Conservation (phyloP, 768 basidiomycete species). For the Pleurotus giganteus region DNA sequence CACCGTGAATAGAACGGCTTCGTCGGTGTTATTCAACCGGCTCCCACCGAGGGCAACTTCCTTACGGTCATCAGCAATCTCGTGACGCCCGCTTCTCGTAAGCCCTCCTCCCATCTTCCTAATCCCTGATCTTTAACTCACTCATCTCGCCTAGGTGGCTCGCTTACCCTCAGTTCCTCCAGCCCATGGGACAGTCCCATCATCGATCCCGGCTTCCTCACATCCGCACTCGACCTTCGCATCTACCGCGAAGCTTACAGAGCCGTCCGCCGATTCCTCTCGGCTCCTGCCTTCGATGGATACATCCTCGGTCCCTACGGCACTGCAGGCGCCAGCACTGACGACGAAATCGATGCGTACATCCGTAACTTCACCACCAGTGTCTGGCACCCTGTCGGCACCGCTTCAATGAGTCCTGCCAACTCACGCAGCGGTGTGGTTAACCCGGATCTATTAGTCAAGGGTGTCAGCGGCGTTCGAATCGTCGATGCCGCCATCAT, state of each 20-base stretch:
- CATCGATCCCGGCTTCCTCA: constrained; percentile 44
- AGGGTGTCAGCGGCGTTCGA: constrained; percentile 30
- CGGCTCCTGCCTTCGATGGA: constrained; percentile 15
- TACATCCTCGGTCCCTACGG: constrained; percentile 16
- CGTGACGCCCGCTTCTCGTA: constrained; percentile 24
- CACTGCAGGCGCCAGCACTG: constrained; percentile 20
- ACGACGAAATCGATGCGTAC: constrained; percentile 25
- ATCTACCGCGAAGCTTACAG: constrained; percentile 16
- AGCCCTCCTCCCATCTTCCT: background rate
- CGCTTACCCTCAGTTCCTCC: constrained; percentile 30
- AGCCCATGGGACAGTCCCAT: constrained; percentile 36
- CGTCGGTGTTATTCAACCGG: constrained; percentile 9
- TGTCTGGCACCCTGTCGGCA: constrained; percentile 29
- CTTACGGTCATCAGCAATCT: constrained; percentile 19
- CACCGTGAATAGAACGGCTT: constrained; percentile 13
- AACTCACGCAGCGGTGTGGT: constrained; percentile 21
- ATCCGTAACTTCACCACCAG: constrained; percentile 20
- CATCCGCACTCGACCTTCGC: constrained; percentile 17
- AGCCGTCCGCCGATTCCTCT: constrained; percentile 13
- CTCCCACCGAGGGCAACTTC: constrained; percentile 19
- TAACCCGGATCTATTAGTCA: constrained; percentile 30
- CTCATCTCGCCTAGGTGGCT: constrained; percentile 19
- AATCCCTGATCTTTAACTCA: background rate
- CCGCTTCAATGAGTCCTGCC: constrained; percentile 23
- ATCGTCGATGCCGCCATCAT: constrained; percentile 36